Evolutionary conservation across 108 stramenopile species (phyloP), one percentile per base, ranked within the genome.

Genomic region (Fragilaria crotonensis): DNA sequence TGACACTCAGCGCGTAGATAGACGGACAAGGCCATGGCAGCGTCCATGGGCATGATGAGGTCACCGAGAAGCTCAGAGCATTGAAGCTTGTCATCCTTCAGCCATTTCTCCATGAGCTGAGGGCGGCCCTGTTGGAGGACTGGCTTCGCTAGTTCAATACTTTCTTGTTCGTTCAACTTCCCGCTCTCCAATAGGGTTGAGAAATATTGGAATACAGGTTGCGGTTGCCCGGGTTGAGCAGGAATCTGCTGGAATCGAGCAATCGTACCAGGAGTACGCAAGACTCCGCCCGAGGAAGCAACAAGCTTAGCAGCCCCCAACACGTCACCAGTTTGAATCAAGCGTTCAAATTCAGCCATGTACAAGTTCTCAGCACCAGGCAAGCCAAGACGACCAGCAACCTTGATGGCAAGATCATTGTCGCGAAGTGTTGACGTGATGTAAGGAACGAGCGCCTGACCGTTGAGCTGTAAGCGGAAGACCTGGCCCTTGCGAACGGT

Each of bases 161-260:
- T 90, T 75, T 99, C 99, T 65, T 95, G 87, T 60, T 89, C 89
- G 69, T 98, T 99, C 33, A 99, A 73, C 59, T 86, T 85, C 30
- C 96, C 96, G 52, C 64, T 78, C 72, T 99, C 97, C 64, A 99
- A 80, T 57, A 99, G 77, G 7, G 93, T 83, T 36, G 93, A 92
- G 77, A 99, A 99, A 75, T 99, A 99, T 71, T 95, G 92, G 71
- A 99, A 87, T 23, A 99, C 93, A 18, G 99, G 99, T 46, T 93
- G 95, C 22, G 97, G 96, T 32, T 82, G 78, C 30, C 96, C 96
- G 3, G 97, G 97, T 62, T 95, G 78, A n/a, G 93, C 83, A 14
- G 98, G 97, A 45, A 99, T 89, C 61, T 94, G 93, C 72, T 98
- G 96, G 77, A 99, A 98, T 41, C 95, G 69, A 29, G 87, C 82